A percentile compares a stretch with the other conserved stretches of the same genome.
These are phyloP conservation scores for Phytophthora fragariaefolia DNA, from an alignment of 352 stramenopile genomes.

Conservation along the genomic window DNA sequence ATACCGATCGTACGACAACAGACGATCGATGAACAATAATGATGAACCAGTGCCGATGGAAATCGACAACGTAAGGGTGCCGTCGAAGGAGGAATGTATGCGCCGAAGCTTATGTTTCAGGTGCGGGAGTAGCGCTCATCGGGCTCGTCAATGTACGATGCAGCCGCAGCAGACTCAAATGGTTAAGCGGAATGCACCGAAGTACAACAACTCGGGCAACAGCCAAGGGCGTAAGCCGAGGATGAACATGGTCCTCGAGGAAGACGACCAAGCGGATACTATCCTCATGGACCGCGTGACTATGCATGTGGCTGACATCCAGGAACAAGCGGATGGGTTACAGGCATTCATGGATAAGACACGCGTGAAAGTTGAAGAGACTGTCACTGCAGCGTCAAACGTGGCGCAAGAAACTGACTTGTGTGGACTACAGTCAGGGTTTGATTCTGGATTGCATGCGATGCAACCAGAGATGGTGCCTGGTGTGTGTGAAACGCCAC, in stretches of 20 bases:
- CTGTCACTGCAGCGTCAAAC: too few relatives aligned
- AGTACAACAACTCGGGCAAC: too few relatives aligned
- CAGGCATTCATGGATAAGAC: not conserved
- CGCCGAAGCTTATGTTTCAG: conserved; percentile 25
- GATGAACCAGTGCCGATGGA: conserved; percentile 21
- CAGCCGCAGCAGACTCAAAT: conserved; percentile 1
- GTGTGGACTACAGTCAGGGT: not conserved
- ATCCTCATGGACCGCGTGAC: conserved; percentile 7
- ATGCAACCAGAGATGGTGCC: too few relatives aligned
- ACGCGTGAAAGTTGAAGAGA: not conserved
- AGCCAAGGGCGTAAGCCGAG: too few relatives aligned
- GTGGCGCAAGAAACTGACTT: not conserved
- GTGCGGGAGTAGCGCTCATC: conserved; percentile 8
- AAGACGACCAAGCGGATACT: not conserved
- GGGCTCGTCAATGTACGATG: conserved; percentile 4
- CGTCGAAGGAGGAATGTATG: conserved; percentile 13
- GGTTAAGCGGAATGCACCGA: conserved; percentile 6
- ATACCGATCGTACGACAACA: conserved; percentile 21
- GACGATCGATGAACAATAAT: not conserved
- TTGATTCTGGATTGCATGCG: conserved; percentile 1
- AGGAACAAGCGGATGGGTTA: conserved; percentile 6
- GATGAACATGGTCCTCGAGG: conserved; percentile 6
- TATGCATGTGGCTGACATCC: conserved; percentile 2
- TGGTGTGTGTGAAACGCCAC: too few relatives aligned
- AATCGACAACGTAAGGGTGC: conserved; percentile 17